phyloP scores from a whole-genome alignment of 345 rosid genomes.

The Eucalyptus tenuipes region DNA sequence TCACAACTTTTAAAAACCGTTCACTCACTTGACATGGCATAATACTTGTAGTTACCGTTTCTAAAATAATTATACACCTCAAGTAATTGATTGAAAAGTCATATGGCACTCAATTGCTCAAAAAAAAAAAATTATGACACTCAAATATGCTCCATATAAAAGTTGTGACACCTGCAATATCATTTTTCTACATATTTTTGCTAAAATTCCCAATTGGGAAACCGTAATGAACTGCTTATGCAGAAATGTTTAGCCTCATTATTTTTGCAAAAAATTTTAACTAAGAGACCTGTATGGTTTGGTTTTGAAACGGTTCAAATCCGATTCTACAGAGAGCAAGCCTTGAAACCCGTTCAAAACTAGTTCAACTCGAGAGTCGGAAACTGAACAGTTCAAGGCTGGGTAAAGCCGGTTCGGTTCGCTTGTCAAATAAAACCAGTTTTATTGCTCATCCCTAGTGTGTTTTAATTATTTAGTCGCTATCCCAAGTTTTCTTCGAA shows the following conservation, averaged over 20 bases:
- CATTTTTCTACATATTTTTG: background rate
- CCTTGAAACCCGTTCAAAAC: background rate
- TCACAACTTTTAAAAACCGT: background rate
- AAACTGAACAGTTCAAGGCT: background rate
- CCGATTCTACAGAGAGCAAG: background rate
- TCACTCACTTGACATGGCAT: background rate
- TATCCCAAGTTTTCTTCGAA: background rate
- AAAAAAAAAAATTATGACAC: background rate
- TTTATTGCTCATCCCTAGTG: background rate
- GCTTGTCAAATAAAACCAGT: background rate
- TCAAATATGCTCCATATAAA: background rate
- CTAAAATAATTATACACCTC: background rate
- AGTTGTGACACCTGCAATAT: background rate
- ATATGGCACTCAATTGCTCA: background rate
- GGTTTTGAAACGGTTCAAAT: background rate
- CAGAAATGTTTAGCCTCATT: background rate
- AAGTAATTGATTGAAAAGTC: background rate
- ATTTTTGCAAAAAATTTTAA: background rate
- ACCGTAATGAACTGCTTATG: background rate
- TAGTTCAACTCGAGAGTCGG: background rate
- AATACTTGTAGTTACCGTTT: fast-evolving
- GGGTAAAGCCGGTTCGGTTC: background rate
- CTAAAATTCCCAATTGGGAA: background rate
- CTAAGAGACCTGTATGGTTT: background rate
- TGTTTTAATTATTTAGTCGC: background rate